Evolutionary conservation across 2,329 filamentous ascomycete species (phyloP), one percentile per base, ranked within the genome.

Genomic region (Exophiala phaeomuriformis): DNA sequence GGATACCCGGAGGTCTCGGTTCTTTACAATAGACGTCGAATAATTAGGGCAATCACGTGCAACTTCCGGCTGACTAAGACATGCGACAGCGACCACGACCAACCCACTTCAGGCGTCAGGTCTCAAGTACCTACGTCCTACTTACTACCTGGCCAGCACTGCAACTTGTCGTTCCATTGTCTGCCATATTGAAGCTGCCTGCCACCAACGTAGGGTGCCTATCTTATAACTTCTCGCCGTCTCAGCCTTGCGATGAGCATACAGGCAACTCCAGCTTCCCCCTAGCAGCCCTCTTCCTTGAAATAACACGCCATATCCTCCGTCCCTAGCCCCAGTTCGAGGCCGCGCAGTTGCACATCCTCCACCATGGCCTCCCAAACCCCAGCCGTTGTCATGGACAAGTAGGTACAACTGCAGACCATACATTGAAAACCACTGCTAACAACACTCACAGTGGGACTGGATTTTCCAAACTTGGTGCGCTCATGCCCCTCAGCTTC

Each of bases 311-410:
- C 39, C 39, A 6, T 27, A 41, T 27, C 39, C 12, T 28, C 39
- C 6, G 12, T 41, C 6, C 39, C 39, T 19, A 39, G 44, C 41
- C 9, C 30, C 29, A 47, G 36, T 33, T 53, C 46, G 30, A 40
- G 44, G 33, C 43, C 32, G 45, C 39, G 39, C 44, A 32, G 33
- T 30, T 10, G 19, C 41, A 30, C n/a, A 35, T 48, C 36, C 40
- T 48, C 66, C 70, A 66, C 3, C 60, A 98, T 98, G 93, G 91
- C 93, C 70, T 86, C 87, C 77, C 91, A 97, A 83, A 97, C 93
- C 71, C 93, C 93, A 67, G 93, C 93, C 88, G 93, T 98, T 96
- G 93, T 98, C 89, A 98, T 98, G 91, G 93, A 98, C 93, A 98
- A 98, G 93, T 96, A 85, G 76, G 89, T 81, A 57, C 40, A 63